Percentiles rank a stretch among this genome's conserved stretches.
Evolutionary conservation across 495 filamentous ascomycete species (phyloP).

Genomic region (Daldinia decipiens): DNA sequence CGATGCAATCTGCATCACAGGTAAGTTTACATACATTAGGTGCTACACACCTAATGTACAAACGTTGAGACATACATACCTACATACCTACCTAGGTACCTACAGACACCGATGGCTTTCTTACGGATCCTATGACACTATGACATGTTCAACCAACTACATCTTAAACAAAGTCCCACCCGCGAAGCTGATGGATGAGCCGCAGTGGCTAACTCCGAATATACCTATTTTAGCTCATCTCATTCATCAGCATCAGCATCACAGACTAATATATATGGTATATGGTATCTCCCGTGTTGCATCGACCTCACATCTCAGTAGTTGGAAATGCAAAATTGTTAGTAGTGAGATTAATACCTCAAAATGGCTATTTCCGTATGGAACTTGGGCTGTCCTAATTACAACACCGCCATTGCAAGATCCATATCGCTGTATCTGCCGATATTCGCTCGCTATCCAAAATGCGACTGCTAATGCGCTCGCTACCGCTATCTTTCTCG

Average conservation of each 20-base stretch:
- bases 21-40: too few relatives aligned
- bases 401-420: conserved; percentile 2
- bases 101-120: background rate
- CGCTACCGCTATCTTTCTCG: conserved; percentile 8
- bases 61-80: too few relatives aligned
- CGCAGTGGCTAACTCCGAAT: background rate
- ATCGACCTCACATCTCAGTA: background rate
- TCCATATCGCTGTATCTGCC: background rate
- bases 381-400: conserved; percentile 10
- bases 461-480: conserved; percentile 19
- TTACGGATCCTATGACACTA: background rate
- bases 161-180: background rate
- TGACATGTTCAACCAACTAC: background rate
- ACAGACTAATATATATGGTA: too few relatives aligned
- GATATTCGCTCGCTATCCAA: conserved; percentile 1
- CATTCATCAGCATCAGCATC: background rate
- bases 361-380: background rate
- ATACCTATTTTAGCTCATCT: background rate
- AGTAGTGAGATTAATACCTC: conserved; percentile 3
- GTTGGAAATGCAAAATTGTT: background rate
- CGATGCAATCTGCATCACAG: background rate
- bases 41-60: too few relatives aligned
- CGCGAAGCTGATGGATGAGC: background rate
- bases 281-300: background rate
- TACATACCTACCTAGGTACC: too few relatives aligned